Conservation (phyloP, 2,329 filamentous ascomycete species). For the Aspergillus ochraceoroseus region DNA sequence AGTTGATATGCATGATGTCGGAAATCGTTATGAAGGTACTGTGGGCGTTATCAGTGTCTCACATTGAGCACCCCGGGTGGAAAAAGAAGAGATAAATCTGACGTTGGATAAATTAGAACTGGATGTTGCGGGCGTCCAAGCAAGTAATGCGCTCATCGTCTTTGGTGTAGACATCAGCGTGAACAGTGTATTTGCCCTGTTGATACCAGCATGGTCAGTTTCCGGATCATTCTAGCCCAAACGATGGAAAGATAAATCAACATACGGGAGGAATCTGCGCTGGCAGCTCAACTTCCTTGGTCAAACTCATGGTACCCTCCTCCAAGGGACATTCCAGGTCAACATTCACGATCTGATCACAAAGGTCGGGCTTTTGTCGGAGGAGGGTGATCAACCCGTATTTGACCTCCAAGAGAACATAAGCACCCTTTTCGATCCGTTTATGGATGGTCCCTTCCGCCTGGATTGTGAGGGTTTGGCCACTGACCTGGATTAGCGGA, state of each 20-base stretch:
- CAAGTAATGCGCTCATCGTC: constrained; percentile 77
- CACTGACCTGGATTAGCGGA: constrained; percentile 51
- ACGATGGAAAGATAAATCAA: constrained; percentile 20
- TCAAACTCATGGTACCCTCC: constrained; percentile 66
- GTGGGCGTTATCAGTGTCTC: too few relatives aligned
- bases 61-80: too few relatives aligned
- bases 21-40: background rate
- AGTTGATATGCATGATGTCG: background rate
- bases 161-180: constrained; percentile 74
- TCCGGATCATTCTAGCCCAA: background rate
- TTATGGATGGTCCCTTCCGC: constrained; percentile 71
- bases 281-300: constrained; percentile 79
- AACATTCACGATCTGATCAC: constrained; percentile 82
- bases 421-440: constrained; percentile 69
- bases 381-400: constrained; percentile 90
- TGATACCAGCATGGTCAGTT: constrained; percentile 9
- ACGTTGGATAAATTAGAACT: constrained; percentile 27
- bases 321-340: constrained; percentile 85
- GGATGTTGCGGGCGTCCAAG: constrained; percentile 58
- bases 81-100: background rate
- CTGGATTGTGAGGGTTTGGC: constrained; percentile 69
- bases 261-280: constrained; percentile 81
- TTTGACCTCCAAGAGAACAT: constrained; percentile 79
- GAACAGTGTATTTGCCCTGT: constrained; percentile 83
- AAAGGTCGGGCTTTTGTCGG: constrained; percentile 74